Conservation (phyloP, 331 rosid species). For the Pyracantha coccinea region DNA sequence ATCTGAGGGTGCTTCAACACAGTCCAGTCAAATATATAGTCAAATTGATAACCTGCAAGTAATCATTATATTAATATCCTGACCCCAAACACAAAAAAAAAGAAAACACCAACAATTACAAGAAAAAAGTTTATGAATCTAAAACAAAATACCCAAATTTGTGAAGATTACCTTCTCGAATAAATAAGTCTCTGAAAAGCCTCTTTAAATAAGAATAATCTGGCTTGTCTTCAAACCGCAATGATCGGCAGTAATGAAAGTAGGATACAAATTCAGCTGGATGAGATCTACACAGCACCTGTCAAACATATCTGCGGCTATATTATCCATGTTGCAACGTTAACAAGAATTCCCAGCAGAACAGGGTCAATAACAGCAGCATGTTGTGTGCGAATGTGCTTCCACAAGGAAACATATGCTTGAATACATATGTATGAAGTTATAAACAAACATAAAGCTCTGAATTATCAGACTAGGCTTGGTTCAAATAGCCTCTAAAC, state of each 20-base stretch:
- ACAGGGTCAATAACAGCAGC: neutral
- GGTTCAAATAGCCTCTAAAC: neutral
- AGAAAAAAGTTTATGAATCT: neutral
- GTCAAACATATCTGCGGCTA: slow-evolving; percentile 23
- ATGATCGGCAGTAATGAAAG: slow-evolving; percentile 89
- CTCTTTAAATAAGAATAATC: slow-evolving; percentile 96
- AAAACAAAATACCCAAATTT: neutral
- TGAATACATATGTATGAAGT: neutral
- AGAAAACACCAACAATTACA: neutral
- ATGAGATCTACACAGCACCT: slow-evolving; percentile 87
- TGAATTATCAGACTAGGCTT: neutral
- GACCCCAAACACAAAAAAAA: neutral
- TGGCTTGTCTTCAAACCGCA: slow-evolving; percentile 97
- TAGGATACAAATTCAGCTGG: slow-evolving; percentile 94
- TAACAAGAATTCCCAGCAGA: neutral
- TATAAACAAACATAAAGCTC: neutral
- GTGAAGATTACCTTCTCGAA: slow-evolving; percentile 65
- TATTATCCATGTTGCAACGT: slow-evolving; percentile 11
- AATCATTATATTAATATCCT: slow-evolving; percentile 22
- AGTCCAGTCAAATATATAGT: slow-evolving; percentile 97
- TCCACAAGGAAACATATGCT: neutral
- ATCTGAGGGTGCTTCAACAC: slow-evolving; percentile 79
- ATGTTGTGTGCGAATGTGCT: neutral
- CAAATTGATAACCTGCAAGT: slow-evolving; percentile 84
- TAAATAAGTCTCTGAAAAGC: slow-evolving; percentile 86